Conservation (phyloP, 2,329 filamentous ascomycete species). For the Macrophomina pseudophaseolina region DNA sequence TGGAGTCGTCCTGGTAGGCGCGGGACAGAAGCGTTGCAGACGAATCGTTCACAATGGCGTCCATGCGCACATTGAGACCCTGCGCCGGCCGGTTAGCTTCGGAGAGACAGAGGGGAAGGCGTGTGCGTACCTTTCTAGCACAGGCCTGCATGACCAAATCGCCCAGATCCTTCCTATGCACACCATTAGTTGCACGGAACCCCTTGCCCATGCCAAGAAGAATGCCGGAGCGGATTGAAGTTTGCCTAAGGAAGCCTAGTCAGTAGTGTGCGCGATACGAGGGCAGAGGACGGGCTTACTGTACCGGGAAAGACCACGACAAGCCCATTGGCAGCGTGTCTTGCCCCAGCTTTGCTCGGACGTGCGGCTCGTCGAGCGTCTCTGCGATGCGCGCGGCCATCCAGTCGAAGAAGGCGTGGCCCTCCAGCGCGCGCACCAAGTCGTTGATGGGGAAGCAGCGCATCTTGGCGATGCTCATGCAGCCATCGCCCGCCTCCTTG, state of each 20-base stretch:
- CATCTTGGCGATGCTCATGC: slow-evolving; percentile 61
- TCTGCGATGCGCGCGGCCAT: slow-evolving; percentile 65
- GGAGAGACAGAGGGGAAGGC: slow-evolving; percentile 11
- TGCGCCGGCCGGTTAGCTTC: slow-evolving; percentile 34
- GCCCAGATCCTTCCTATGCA: slow-evolving; percentile 64
- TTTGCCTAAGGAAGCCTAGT: slow-evolving; percentile 51
- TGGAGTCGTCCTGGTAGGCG: slow-evolving; percentile 65
- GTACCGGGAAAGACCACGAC: slow-evolving; percentile 70
- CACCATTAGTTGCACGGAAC: slow-evolving; percentile 64
- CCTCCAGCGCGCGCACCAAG: slow-evolving; percentile 59
- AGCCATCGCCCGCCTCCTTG: slow-evolving; percentile 41
- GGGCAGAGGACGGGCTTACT: slow-evolving; percentile 44
- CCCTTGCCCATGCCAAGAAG: slow-evolving; percentile 70
- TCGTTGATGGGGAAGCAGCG: slow-evolving; percentile 62
- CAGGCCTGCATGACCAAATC: slow-evolving; percentile 65
- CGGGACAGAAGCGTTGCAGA: slow-evolving; percentile 66
- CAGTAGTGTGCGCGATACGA: neutral
- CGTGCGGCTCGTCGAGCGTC: slow-evolving; percentile 52
- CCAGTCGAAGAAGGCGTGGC: slow-evolving; percentile 68
- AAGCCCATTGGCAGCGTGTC: slow-evolving; percentile 61
- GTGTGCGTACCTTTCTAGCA: slow-evolving; percentile 48
- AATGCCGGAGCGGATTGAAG: slow-evolving; percentile 61
- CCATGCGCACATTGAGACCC: slow-evolving; percentile 62
- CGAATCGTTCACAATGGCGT: slow-evolving; percentile 69
- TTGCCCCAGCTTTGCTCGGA: slow-evolving; percentile 29